A percentile compares a stretch with the other conserved stretches of the same genome.
Evolutionary conservation across 2,329 filamentous ascomycete species (phyloP).

Genomic region (Fusarium floridanum): DNA sequence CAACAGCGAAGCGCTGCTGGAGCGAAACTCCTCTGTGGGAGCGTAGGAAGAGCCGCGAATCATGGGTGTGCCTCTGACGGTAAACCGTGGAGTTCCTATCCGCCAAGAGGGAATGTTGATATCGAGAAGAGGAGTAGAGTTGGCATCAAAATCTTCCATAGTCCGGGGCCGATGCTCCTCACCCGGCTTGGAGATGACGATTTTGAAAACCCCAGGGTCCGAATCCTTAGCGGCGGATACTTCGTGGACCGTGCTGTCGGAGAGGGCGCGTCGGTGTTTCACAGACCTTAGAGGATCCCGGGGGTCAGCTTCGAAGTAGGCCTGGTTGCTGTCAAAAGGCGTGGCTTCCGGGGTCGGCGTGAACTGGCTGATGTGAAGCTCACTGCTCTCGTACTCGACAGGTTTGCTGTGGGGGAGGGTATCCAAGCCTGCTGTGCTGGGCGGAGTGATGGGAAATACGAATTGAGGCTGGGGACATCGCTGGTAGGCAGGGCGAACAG

Average conservation of each 20-base stretch:
- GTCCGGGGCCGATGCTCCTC: slow-evolving; percentile 72
- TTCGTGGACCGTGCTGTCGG: slow-evolving; percentile 83
- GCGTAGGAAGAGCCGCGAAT: slow-evolving; percentile 85
- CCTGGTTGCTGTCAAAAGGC: slow-evolving; percentile 52
- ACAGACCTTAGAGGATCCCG: slow-evolving; percentile 41
- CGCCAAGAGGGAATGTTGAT: slow-evolving; percentile 87
- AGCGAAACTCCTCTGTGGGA: slow-evolving; percentile 77
- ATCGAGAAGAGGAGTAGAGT: slow-evolving; percentile 70
- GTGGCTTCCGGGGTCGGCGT: slow-evolving; percentile 57
- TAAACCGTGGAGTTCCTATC: slow-evolving; percentile 86
- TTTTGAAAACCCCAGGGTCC: slow-evolving; percentile 79
- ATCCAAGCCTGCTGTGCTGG: slow-evolving; percentile 69
- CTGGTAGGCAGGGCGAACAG: slow-evolving; percentile 71
- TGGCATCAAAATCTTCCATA: slow-evolving; percentile 66
- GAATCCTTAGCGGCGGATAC: slow-evolving; percentile 64
- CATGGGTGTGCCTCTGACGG: slow-evolving; percentile 78
- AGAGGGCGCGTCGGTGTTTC: slow-evolving; percentile 74
- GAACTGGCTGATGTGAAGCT: slow-evolving; percentile 55
- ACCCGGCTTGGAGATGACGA: slow-evolving; percentile 81
- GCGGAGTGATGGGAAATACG: slow-evolving; percentile 71
- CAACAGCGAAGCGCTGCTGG: slow-evolving; percentile 68
- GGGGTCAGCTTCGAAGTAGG: slow-evolving; percentile 47
- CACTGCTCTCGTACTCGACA: slow-evolving; percentile 43
- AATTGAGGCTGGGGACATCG: slow-evolving; percentile 72
- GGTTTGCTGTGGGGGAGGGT: slow-evolving; percentile 51